Percentiles rank a stretch among this genome's conserved stretches.
Evolutionary conservation across 208 protist species (phyloP).

Genomic region (Strigomonas culicis): DNA sequence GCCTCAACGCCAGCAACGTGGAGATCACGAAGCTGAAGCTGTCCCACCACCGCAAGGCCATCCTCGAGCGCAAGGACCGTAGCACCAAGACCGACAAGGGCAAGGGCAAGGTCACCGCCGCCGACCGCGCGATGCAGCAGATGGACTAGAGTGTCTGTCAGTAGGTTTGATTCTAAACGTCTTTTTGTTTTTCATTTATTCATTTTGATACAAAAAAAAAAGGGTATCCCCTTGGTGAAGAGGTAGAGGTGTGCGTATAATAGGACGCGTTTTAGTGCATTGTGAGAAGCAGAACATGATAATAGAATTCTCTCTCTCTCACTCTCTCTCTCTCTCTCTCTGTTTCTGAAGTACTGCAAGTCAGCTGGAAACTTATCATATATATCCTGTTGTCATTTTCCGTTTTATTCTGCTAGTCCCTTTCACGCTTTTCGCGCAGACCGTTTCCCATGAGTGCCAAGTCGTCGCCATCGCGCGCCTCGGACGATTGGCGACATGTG

Average conservation of each 20-base stretch:
- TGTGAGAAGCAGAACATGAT: too few species aligned
- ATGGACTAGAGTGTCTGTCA: constrained; percentile 94
- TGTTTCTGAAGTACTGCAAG: too few species aligned
- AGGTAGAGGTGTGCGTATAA: too few species aligned
- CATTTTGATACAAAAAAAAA: too few species aligned
- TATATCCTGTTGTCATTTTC: background rate
- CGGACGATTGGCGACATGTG: background rate
- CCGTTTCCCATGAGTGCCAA: too few species aligned
- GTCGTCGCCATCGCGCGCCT: too few species aligned
- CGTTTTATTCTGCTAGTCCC: background rate
- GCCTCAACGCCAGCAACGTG: constrained; percentile 98
- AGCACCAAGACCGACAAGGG: constrained; percentile 87
- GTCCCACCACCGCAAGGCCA: constrained; percentile 97
- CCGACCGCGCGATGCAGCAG: constrained; percentile 92
- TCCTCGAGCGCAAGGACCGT: constrained; percentile 95
- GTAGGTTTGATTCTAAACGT: too few species aligned
- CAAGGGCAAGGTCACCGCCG: constrained; percentile 89
- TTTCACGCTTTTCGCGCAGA: background rate
- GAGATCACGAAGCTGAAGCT: constrained; percentile 99
- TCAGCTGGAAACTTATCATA: background rate
- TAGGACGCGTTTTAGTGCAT: too few species aligned
- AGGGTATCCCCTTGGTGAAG: too few species aligned
- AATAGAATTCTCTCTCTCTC: too few species aligned
- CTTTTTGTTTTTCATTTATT: too few species aligned
- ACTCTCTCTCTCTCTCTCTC: too few species aligned